These are phyloP conservation scores for Leucaena leucocephala DNA, from an alignment of 306 rosid species.

Conservation along the genomic window DNA sequence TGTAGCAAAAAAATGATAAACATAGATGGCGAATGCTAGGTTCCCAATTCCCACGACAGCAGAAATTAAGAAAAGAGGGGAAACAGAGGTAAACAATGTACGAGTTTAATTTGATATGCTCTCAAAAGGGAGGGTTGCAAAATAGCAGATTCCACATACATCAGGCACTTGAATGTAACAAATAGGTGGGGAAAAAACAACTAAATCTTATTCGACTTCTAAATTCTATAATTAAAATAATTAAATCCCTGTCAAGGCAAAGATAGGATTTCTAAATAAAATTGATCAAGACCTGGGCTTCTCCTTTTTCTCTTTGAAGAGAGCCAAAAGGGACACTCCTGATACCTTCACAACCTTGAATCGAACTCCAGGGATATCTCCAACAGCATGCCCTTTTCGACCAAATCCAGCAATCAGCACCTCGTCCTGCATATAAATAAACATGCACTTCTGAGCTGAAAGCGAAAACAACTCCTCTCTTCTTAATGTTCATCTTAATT, in stretches of 20 bases:
- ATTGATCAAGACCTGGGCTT: conserved; percentile 61
- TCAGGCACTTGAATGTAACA: conserved; percentile 3
- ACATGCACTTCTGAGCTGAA: not conserved
- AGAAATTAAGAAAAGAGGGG: not conserved
- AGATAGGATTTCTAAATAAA: not conserved
- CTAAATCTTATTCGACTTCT: conserved; percentile 17
- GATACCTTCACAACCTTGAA: conserved; percentile 77
- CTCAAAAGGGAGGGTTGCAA: not conserved
- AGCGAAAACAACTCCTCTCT: not conserved
- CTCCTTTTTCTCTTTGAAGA: conserved; percentile 72
- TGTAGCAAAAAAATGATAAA: not conserved
- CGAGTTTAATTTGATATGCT: not conserved
- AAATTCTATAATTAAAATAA: conserved; percentile 23
- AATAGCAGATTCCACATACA: conserved; percentile 15
- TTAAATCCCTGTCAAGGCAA: conserved; percentile 6
- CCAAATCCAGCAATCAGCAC: conserved; percentile 72
- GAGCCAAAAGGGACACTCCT: conserved; percentile 65
- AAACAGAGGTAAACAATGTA: not conserved
- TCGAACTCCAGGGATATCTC: conserved; percentile 74
- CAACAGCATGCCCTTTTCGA: conserved; percentile 64
- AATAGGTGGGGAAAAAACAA: not conserved
- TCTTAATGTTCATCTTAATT: conserved; percentile 5
- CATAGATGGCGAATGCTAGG: not conserved
- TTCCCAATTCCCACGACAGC: not conserved
- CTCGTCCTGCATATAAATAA: conserved; percentile 53